A percentile compares a stretch with the other conserved stretches of the same genome.
These are phyloP conservation scores for Fusarium sp. DNA, from an alignment of 2,329 filamentous ascomycete genomes.

Conservation along the genomic window DNA sequence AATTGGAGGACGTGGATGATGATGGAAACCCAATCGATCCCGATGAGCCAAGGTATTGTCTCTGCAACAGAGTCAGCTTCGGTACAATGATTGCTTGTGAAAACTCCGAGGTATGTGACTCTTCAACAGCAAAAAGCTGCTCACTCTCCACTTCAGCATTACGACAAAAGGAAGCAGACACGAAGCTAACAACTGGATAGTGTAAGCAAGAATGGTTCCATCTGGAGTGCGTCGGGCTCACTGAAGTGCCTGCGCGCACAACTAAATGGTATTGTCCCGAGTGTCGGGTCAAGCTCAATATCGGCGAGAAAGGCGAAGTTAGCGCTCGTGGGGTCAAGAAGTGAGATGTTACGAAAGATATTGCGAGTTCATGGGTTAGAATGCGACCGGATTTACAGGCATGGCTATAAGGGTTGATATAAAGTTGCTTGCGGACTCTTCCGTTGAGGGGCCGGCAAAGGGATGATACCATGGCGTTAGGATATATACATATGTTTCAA, in stretches of 20 bases:
- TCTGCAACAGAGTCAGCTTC: conserved; percentile 83
- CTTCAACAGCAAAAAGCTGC: conserved; percentile 10
- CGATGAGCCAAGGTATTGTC: conserved; percentile 80
- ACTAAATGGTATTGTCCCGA: conserved; percentile 89
- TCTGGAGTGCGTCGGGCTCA: conserved; percentile 78
- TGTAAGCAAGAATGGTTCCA: conserved; percentile 91
- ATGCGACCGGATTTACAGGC: background rate
- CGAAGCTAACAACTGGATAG: conserved; percentile 57
- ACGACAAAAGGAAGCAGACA: conserved; percentile 15
- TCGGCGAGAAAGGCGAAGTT: conserved; percentile 73
- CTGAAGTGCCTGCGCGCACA: conserved; percentile 75
- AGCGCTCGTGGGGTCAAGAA: conserved; percentile 68
- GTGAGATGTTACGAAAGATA: conserved; percentile 39
- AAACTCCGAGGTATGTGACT: conserved; percentile 74
- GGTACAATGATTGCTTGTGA: conserved; percentile 88
- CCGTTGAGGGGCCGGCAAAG: background rate
- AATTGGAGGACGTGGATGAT: conserved; percentile 72
- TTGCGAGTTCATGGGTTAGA: conserved; percentile 9
- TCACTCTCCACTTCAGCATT: conserved; percentile 16
- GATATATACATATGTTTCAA: background rate
- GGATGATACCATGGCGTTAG: conserved; percentile 12
- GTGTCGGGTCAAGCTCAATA: conserved; percentile 72
- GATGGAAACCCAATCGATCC: conserved; percentile 79
- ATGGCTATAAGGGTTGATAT: background rate
- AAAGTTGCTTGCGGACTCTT: background rate